These are phyloP conservation scores for Coccomyxa sp. DNA, from an alignment of 139 green algal genomes.

Conservation along the genomic window DNA sequence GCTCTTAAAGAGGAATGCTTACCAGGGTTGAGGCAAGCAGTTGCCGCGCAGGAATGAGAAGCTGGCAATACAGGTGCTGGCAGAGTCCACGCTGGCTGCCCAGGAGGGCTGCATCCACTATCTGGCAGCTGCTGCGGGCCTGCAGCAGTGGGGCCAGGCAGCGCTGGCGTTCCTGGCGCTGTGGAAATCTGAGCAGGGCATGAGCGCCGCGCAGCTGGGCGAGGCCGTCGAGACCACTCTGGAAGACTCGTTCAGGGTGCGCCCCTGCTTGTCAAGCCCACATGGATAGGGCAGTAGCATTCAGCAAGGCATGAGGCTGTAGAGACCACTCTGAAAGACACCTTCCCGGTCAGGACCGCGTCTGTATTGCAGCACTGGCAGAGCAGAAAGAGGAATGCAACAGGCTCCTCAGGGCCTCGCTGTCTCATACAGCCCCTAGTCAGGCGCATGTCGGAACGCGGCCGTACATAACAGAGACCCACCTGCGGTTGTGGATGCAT, in stretches of 20 bases:
- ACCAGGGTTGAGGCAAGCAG: background rate
- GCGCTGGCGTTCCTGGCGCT: constrained; percentile 36
- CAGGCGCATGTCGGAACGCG: background rate
- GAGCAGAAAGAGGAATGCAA: too few relatives aligned
- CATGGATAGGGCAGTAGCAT: background rate
- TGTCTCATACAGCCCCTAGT: background rate
- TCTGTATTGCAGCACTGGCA: too few relatives aligned
- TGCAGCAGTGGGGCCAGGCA: constrained; percentile 42
- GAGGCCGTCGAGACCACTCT: constrained; percentile 17
- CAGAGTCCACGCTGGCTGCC: constrained; percentile 26
- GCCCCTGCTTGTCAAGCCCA: background rate
- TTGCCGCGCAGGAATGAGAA: constrained; percentile 25
- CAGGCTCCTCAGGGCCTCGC: too few relatives aligned
- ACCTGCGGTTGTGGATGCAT: background rate
- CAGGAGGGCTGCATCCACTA: constrained; percentile 34
- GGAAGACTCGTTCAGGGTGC: constrained; percentile 17
- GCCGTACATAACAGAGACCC: background rate
- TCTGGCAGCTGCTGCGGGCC: constrained; percentile 24
- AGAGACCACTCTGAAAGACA: background rate
- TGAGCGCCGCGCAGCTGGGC: constrained; percentile 8
- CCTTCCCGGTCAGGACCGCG: background rate
- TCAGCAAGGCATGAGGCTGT: background rate
- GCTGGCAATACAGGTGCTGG: constrained; percentile 31
- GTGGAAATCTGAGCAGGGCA: background rate
- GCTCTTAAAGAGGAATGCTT: background rate